Evolutionary conservation across 768 basidiomycete species (phyloP), one percentile per base, ranked within the genome.

Genomic region (Lentinula sp.): DNA sequence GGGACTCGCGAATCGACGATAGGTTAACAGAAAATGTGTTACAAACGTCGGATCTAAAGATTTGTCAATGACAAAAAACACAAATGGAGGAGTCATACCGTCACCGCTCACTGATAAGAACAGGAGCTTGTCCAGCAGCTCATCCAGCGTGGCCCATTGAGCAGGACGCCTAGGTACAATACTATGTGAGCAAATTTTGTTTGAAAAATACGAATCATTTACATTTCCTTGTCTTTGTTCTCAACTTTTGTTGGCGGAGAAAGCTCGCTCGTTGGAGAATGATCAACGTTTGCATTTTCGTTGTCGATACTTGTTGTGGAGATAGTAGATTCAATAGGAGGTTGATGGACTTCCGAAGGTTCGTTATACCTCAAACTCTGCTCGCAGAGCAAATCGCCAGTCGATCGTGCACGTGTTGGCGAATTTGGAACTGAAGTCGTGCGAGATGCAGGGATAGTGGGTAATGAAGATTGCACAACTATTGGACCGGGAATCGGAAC

Each of bases 51-150:
- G 83, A 70, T 94, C 92, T 94, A 59, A 56, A 28, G 23, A 48
- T 20, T 15, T 28, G 18, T 23, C 5, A 18, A 6, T 8, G 42
- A 2, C 43, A 48, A 41, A 33, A 33, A 33, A 8, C 33, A 36
- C n/a, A 4, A 20, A 56, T 10, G 15, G 0, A 56, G 16, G 33
- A 28, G 64, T 28, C 72, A 43, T 64, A 93, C 91, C 91, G 70
- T 93, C 92, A 56, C 89, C 90, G 66, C 90, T 92, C 57, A 94
- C 86, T 49, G 88, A 83, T 69, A 93, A 75, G 69, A 93, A 93
- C 9, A 93, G 73, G 1, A 94, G 78, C 69, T 91, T 93, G 69
- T 93, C 89, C 43, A 94, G 74, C 43, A 94, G 75, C 65, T 92
- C 90, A 4, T 93, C 90, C 57, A 93, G 68, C 43, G 85, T 87